These are phyloP conservation scores for Coemansia sp. DNA, from an alignment of 192 early-diverging fungal genomes.

Conservation along the genomic window DNA sequence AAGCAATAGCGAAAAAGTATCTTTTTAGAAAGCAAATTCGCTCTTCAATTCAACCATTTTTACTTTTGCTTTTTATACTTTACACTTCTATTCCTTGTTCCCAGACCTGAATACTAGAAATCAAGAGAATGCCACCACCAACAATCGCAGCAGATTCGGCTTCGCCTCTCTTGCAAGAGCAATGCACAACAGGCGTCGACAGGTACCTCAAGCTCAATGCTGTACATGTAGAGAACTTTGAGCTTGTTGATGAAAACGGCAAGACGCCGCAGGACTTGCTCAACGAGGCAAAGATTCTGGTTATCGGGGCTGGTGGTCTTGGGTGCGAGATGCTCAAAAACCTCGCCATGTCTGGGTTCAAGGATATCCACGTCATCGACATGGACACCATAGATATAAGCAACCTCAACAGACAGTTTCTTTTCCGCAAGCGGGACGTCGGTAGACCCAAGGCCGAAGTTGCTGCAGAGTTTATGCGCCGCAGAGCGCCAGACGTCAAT, in stretches of 20 bases:
- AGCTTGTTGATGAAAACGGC: constrained; percentile 46
- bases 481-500: constrained; percentile 64
- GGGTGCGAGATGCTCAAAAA: constrained; percentile 86
- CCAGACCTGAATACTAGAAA: constrained; percentile 2
- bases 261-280: constrained; percentile 53
- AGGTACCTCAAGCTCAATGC: constrained; percentile 48
- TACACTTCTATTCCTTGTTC: neutral
- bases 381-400: constrained; percentile 88
- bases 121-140: constrained; percentile 11
- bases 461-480: constrained; percentile 74
- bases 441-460: constrained; percentile 77
- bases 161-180: constrained; percentile 1
- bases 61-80: constrained; percentile 11
- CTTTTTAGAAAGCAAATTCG: no score
- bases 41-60: constrained; percentile 8
- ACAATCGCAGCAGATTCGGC: neutral
- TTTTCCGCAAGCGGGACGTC: constrained; percentile 76
- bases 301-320: constrained; percentile 83
- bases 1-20: no score
- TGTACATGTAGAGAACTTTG: constrained; percentile 48
- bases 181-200: constrained; percentile 28
- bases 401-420: constrained; percentile 82
- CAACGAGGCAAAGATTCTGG: constrained; percentile 65
- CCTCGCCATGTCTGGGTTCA: constrained; percentile 76
- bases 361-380: constrained; percentile 81